Base-by-base conservation (phyloP, 805 yeast genomes). In the Spathaspora arborariae region DNA sequence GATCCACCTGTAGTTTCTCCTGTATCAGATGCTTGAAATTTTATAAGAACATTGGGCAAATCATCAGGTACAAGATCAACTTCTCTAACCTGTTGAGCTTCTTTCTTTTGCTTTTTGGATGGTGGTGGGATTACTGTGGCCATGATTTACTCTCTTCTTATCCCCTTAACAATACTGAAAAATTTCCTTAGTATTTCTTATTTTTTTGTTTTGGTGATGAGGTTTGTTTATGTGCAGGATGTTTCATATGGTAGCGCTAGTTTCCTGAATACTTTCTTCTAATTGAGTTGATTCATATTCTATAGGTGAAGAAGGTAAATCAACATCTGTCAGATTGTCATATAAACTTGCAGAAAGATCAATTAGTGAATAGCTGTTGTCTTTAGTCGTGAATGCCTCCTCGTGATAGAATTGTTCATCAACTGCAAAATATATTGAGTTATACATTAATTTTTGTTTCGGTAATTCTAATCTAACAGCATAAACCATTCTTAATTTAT, bases 61-160 rank as follows among this genome's bases (percentile, higher is more conserved):
- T 88, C 92, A 1, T 63, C 72, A 2, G 97, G 97, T 15, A 85
- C 69, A 9, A 86, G 64, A 44, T 80, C 84, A 21, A 86, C 84
- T 44, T 86, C 92, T 46, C 84, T 81, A 7, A 88, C 87, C 62
- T 80, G 75, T 62, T 90, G 97, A 4, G 95, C 96, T 51, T 77
- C 87, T 61, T 82, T 81, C 65, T 78, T 87, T 62, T 88, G 96
- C 60, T 82, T 88, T 65, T 94, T 92, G 1, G 96, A 85, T 18
- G 88, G 96, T 36, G 97, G 98, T 20, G 99, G 99, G 41, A 94
- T 65, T 39, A 88, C 74, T 0, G 98, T 94, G 44, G 98, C 94
- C 98, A 92, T 91, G 20, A 8, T 51, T 15, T 3, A 4, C n/a
- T 6, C 15, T 15, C 11, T 7, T 27, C 11, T 16, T 9, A 15